Evolutionary conservation across 2,329 filamentous ascomycete species (phyloP).

Genomic region (Rutstroemia sp.): DNA sequence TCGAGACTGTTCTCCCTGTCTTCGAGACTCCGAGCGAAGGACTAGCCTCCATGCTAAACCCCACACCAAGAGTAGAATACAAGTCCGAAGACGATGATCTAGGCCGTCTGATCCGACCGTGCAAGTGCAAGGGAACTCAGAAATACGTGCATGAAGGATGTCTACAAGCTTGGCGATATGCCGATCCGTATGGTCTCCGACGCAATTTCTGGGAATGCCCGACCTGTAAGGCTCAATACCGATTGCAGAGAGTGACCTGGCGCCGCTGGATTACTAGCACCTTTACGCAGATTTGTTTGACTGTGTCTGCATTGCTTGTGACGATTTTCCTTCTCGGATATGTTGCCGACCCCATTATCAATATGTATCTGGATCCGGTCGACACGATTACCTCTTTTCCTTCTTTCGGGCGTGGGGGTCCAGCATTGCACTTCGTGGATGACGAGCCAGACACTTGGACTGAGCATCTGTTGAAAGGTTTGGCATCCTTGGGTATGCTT

Average conservation of each 20-base stretch:
- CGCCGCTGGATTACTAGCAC: constrained; percentile 61
- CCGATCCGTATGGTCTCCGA: constrained; percentile 54
- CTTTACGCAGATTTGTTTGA: constrained; percentile 61
- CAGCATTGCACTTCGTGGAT: constrained; percentile 31
- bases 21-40: constrained; percentile 46
- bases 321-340: constrained; percentile 82
- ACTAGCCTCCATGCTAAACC: constrained; percentile 48
- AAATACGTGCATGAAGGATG: constrained; percentile 94
- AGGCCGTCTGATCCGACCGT: constrained; percentile 78
- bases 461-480: constrained; percentile 81
- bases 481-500: constrained; percentile 81
- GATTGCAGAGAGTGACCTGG: constrained; percentile 69
- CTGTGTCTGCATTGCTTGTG: constrained; percentile 60
- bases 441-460: constrained; percentile 57
- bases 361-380: constrained; percentile 75
- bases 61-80: constrained; percentile 55
- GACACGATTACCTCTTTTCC: constrained; percentile 47
- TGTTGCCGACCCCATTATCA: constrained; percentile 85
- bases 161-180: constrained; percentile 72
- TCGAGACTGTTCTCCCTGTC: constrained; percentile 61
- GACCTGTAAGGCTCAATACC: constrained; percentile 80
- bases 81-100: constrained; percentile 65
- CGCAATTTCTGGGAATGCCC: constrained; percentile 82
- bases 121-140: constrained; percentile 86
- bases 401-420: constrained; percentile 36